Evolutionary conservation across 1,139 yeast species (phyloP).

Genomic region (Suhomyces coccinellae): DNA sequence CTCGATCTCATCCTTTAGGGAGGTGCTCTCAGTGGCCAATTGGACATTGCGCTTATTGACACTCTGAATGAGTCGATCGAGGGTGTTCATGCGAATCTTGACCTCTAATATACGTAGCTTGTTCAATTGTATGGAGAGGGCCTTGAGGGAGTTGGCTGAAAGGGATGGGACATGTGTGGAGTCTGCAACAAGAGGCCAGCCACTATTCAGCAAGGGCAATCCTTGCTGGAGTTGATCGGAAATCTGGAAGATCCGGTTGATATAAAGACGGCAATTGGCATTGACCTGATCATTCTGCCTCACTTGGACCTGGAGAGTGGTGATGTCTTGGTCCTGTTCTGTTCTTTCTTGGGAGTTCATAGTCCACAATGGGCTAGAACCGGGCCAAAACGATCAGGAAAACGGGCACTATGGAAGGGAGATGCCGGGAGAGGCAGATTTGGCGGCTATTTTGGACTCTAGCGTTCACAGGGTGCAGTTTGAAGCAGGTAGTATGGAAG

Average conservation of each 20-base stretch:
- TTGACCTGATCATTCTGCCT: slow-evolving; percentile 27
- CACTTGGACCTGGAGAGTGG: slow-evolving; percentile 11
- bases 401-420: no score
- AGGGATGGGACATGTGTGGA: slow-evolving; percentile 23
- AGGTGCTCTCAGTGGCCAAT: slow-evolving; percentile 16
- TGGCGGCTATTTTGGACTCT: not conserved
- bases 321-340: slow-evolving; percentile 1
- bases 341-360: not conserved
- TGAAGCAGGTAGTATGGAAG: not conserved
- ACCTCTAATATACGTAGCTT: slow-evolving; percentile 37
- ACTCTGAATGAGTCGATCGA: slow-evolving; percentile 21
- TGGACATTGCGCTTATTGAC: slow-evolving; percentile 19
- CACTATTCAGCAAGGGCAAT: slow-evolving; percentile 2
- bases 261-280: slow-evolving; percentile 22
- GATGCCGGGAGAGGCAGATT: not conserved
- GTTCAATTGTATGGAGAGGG: slow-evolving; percentile 44
- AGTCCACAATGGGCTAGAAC: not conserved
- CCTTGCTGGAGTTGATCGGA: slow-evolving; percentile 18
- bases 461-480: not conserved
- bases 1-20: slow-evolving; percentile 8
- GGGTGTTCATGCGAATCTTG: slow-evolving; percentile 25
- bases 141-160: slow-evolving; percentile 32
- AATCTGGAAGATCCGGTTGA: slow-evolving; percentile 30
- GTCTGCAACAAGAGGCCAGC: not conserved
- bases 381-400: not conserved